Conservation (phyloP, 2,329 filamentous ascomycete species). For the Talaromyces sp. region DNA sequence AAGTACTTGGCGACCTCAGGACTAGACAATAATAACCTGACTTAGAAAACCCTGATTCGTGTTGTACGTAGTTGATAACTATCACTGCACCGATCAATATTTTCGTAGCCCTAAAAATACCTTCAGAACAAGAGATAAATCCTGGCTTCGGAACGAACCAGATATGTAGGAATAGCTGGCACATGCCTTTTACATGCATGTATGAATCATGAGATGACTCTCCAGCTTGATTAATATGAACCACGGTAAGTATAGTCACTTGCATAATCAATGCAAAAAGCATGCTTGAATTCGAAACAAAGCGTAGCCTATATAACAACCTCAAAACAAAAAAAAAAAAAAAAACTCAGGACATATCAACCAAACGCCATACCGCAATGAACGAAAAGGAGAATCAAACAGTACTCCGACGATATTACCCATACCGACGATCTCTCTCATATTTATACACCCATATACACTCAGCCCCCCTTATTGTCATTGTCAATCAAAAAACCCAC, state of each 20-base stretch:
- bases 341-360: neutral
- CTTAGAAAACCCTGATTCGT: neutral
- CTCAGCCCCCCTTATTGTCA: too few relatives aligned
- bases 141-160: neutral
- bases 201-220: neutral
- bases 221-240: neutral
- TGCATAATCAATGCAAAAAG: neutral
- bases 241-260: neutral
- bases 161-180: neutral
- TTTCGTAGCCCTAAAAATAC: neutral
- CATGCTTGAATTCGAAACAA: neutral
- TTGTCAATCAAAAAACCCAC: slow-evolving; percentile 60
- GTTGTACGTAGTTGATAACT: neutral
- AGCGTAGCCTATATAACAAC: neutral
- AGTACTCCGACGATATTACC: too few relatives aligned
- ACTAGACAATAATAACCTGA: neutral
- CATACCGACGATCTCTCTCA: too few relatives aligned
- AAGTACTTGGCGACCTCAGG: neutral
- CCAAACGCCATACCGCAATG: neutral
- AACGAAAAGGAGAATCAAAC: too few relatives aligned
- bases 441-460: neutral
- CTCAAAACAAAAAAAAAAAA: neutral
- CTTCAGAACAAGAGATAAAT: neutral
- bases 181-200: neutral
- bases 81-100: neutral